These are phyloP conservation scores for Jaapia argillacea DNA, from an alignment of 768 basidiomycete species.

Conservation along the genomic window DNA sequence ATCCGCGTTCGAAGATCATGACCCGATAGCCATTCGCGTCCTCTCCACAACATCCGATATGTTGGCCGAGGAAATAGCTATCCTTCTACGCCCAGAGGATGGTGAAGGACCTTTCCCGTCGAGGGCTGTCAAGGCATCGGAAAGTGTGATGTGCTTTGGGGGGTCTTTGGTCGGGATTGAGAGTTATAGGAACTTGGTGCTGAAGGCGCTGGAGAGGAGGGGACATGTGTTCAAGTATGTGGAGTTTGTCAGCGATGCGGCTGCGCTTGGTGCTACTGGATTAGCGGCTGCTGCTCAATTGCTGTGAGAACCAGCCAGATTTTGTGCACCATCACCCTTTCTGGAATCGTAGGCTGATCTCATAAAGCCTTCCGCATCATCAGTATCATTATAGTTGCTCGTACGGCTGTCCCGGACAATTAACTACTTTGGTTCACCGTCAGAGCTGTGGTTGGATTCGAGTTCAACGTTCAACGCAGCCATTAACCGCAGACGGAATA, in stretches of 20 bases:
- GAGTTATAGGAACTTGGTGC: conserved; percentile 41
- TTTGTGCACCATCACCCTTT: too few relatives aligned
- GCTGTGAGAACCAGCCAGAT: too few relatives aligned
- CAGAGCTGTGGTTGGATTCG: too few relatives aligned
- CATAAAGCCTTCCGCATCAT: too few relatives aligned
- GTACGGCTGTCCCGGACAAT: too few relatives aligned
- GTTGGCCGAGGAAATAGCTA: conserved; percentile 50
- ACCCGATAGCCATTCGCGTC: conserved; percentile 55
- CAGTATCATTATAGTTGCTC: too few relatives aligned
- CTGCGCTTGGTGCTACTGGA: conserved; percentile 51
- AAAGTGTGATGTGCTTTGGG: conserved; percentile 64
- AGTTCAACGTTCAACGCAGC: too few relatives aligned
- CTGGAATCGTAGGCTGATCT: too few relatives aligned
- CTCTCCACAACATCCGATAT: conserved; percentile 38
- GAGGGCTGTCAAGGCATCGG: conserved; percentile 24
- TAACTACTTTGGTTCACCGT: too few relatives aligned
- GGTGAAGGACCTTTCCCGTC: not conserved
- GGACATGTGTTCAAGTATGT: conserved; percentile 60
- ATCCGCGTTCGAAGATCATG: conserved; percentile 60
- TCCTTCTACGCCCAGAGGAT: conserved; percentile 34
- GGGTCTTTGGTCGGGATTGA: conserved; percentile 66
- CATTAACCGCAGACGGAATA: too few relatives aligned
- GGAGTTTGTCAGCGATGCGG: conserved; percentile 61
- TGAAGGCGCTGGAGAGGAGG: conserved; percentile 42
- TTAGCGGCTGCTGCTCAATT: conserved; percentile 28